Base-by-base conservation (phyloP, 306 rosid species). In the Ormosia emarginata region DNA sequence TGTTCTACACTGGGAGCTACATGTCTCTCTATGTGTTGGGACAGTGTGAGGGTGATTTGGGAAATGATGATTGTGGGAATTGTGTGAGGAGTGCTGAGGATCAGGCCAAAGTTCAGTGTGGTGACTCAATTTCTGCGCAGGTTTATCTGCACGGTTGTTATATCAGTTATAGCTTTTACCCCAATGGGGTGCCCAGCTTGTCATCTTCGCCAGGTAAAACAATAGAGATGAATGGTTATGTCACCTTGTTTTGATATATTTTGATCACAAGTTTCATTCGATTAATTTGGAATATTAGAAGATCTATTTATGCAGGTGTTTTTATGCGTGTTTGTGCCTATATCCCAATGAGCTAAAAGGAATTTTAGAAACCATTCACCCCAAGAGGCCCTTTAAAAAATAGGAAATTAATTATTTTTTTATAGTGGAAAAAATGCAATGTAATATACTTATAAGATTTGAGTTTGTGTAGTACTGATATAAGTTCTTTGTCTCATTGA, bases 31-130 rank as follows among this genome's bases (percentile, higher is more conserved):
- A 92, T 70, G 97, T 88, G 53, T 71, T 93, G 87, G 99, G 94
- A 3, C 99, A 95, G 91, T 95, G 99, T 30, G 92, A 95, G 40
- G 93, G 98, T 12, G 82, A 84, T 87, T 85, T 95, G 86, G 83
- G 87, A 30, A 77, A 44, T 70, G 86, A 74, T 11, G 95, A 90
- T 85, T 95, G 99, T 82, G 92, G 78, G 3, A 85, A 71, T 55
- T 95, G 99, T 85, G 62, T 95, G 52, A 87, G 79, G 71, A 86
- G 84, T 77, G 99, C 98, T 36, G 87, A 70, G 65, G 86, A 92
- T 18, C 88, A 69, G 36, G 91, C 86, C 10, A 82, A 79, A 47
- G 39, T 52, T 14, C 78, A 81, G 46, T 95, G 99, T 50, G 92
- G 91, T 14, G 46, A 85, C 18, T 83, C 92, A 4, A 88, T 84